Evolutionary conservation across 768 basidiomycete genomes (phyloP), one percentile per base, ranked within the genome.

Genomic region (Mycena galericulata): DNA sequence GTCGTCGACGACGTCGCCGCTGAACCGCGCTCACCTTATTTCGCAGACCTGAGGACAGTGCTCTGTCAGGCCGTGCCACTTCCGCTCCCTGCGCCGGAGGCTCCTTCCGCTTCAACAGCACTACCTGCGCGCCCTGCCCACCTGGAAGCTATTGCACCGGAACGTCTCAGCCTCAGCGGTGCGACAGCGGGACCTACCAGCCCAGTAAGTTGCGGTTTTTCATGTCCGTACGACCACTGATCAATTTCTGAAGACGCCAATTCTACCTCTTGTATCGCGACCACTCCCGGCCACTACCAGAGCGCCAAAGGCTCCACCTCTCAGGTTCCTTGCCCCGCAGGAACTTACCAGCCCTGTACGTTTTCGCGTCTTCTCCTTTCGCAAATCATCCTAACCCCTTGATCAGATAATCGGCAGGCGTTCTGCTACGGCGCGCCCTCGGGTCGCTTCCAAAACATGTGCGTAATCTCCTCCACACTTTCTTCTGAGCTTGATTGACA

Each of bases 361-460:
- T 3, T 2, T 10, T 40, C 22, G 29, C 11, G n/a, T n/a, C 17
- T 15, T 36, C 18, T 26, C n/a, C n/a, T 7, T 18, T n/a, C n/a
- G 14, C 10, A 1, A 4, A 14, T 24, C 58, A n/a, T 4, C 18
- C 11, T n/a, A n/a, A 41, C 20, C 29, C 11, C 5, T 10, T 34
- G 27, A 18, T 20, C 38, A 61, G 60, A 61, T 22, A 4, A 24
- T 32, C 10, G 14, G 26, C 60, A 61, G 36, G 20, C 24, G 15
- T 49, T 49, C 60, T 61, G 60, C 60, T 50, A 61, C 47, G 60
- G 60, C n/a, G 60, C 60, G 2, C 59, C 47, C 34, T 26, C 7
- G 9, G 60, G 60, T 8, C 60, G 60, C 8, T 61, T 49, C 46
- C 49, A 61, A 18, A 34, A 27, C 60, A 14, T 38, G 47, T 29